These are phyloP conservation scores for Xylariaceae sp. DNA, from an alignment of 2,329 filamentous ascomycete species.

Conservation along the genomic window DNA sequence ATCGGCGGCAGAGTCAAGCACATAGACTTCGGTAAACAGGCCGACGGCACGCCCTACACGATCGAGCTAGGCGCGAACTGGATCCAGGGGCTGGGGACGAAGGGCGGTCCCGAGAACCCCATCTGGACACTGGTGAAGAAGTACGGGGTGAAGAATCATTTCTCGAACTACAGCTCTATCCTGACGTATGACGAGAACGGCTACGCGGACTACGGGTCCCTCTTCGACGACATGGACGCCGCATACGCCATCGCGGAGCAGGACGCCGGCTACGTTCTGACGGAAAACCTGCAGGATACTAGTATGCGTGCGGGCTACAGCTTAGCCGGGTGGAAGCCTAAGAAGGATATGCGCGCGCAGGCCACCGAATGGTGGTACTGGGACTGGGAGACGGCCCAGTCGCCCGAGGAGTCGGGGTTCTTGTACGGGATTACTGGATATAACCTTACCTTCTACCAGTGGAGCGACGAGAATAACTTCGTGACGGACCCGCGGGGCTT, in stretches of 20 bases:
- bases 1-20: conserved; percentile 61
- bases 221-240: conserved; percentile 49
- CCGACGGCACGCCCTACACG: conserved; percentile 49
- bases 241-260: conserved; percentile 44
- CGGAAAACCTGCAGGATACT: conserved; percentile 57
- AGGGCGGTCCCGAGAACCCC: conserved; percentile 49
- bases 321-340: conserved; percentile 60
- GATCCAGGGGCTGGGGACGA: conserved; percentile 37
- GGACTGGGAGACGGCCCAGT: conserved; percentile 53
- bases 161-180: conserved; percentile 56
- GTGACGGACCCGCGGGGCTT: conserved; percentile 60
- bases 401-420: conserved; percentile 53
- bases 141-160: conserved; percentile 51
- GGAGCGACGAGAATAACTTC: conserved; percentile 57
- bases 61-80: conserved; percentile 67
- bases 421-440: conserved; percentile 52
- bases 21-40: conserved; percentile 49
- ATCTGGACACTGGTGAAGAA: conserved; percentile 61
- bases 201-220: conserved; percentile 43
- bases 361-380: conserved; percentile 56
- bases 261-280: conserved; percentile 54
- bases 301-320: conserved; percentile 56
- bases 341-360: conserved; percentile 50
- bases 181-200: conserved; percentile 59
- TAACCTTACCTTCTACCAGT: conserved; percentile 61